Percentiles rank a stretch among this genome's conserved stretches.
phyloP scores from a whole-genome alignment of 306 rosid species.

The Phaseolus lunatus region DNA sequence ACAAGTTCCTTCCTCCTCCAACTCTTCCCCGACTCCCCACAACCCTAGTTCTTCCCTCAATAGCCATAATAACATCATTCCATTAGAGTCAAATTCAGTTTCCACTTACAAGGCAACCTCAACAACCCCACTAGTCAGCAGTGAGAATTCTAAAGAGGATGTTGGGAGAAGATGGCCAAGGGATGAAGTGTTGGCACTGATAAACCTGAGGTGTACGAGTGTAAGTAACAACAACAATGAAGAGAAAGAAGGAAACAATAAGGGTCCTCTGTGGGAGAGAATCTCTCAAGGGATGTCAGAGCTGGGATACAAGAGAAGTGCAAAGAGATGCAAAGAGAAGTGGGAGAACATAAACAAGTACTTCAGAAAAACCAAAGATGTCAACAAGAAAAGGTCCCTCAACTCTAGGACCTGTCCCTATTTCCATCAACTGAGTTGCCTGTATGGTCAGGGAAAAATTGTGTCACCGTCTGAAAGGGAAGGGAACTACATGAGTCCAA shows the following conservation, averaged over 20 bases:
- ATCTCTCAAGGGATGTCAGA: slow-evolving; percentile 85
- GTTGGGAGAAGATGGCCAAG: slow-evolving; percentile 89
- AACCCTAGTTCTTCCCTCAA: slow-evolving; percentile 42
- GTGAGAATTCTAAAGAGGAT: slow-evolving; percentile 46
- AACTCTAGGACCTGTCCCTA: slow-evolving; percentile 95
- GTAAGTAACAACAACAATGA: slow-evolving; percentile 43
- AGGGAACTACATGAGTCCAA: slow-evolving; percentile 23
- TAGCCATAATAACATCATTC: slow-evolving; percentile 5
- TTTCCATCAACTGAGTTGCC: slow-evolving; percentile 64
- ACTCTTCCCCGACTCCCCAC: slow-evolving; percentile 30
- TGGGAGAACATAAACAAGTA: slow-evolving; percentile 97
- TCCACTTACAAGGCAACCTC: slow-evolving; percentile 1
- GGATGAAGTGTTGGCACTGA: slow-evolving; percentile 82
- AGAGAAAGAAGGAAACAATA: slow-evolving; percentile 41
- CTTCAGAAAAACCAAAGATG: slow-evolving; percentile 82
- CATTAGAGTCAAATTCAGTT: slow-evolving; percentile 13
- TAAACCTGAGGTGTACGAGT: slow-evolving; percentile 70
- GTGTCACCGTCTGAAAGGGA: slow-evolving; percentile 27
- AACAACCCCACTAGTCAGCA: slow-evolving; percentile 24
- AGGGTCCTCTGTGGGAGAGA: slow-evolving; percentile 88
- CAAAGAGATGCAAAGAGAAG: slow-evolving; percentile 92
- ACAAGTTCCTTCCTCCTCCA: slow-evolving; percentile 44
- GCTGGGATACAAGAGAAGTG: slow-evolving; percentile 79
- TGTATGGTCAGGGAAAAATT: slow-evolving; percentile 67
- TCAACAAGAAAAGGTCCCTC: slow-evolving; percentile 73